A percentile compares a stretch with the other conserved stretches of the same genome.
phyloP scores from a whole-genome alignment of 441 rosid genomes.

The Brassica hybrid region DNA sequence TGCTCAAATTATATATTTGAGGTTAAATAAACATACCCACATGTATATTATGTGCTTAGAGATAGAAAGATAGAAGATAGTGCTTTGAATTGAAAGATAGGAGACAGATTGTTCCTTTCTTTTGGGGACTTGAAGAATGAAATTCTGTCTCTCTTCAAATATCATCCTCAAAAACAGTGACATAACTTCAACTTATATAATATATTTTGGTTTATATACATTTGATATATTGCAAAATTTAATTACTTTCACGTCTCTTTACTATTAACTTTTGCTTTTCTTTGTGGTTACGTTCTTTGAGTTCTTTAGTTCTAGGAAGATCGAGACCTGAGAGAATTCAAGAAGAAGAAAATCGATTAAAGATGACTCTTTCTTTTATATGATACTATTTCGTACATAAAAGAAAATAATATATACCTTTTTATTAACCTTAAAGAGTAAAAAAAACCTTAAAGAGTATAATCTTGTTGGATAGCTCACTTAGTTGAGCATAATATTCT shows the following conservation, averaged over 20 bases:
- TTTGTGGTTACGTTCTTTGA: constrained; percentile 37
- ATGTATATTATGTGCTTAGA: constrained; percentile 12
- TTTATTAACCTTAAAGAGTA: background rate
- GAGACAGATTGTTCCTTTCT: constrained; percentile 43
- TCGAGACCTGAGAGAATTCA: constrained; percentile 33
- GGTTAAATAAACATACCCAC: constrained; percentile 7
- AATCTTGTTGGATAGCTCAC: constrained; percentile 10
- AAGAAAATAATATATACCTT: background rate
- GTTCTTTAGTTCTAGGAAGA: constrained; percentile 32
- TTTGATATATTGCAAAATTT: constrained; percentile 22
- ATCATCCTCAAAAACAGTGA: constrained; percentile 43
- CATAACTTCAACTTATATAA: constrained; percentile 24
- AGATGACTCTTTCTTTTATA: constrained; percentile 15
- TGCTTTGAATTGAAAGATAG: constrained; percentile 31
- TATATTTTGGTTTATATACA: constrained; percentile 11
- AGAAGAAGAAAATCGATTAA: background rate
- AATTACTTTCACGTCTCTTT: constrained; percentile 37
- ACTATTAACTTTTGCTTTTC: constrained; percentile 36
- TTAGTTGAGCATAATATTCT: constrained; percentile 15
- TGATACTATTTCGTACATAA: constrained; percentile 24
- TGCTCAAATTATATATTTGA: constrained; percentile 18
- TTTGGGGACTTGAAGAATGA: constrained; percentile 37
- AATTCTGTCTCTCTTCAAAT: constrained; percentile 45
- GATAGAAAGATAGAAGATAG: constrained; percentile 28
- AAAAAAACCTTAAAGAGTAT: background rate